Evolutionary conservation across 192 early-diverging fungal genomes (phyloP), one percentile per base, ranked within the genome.

Genomic region (Backusella morwellensis): DNA sequence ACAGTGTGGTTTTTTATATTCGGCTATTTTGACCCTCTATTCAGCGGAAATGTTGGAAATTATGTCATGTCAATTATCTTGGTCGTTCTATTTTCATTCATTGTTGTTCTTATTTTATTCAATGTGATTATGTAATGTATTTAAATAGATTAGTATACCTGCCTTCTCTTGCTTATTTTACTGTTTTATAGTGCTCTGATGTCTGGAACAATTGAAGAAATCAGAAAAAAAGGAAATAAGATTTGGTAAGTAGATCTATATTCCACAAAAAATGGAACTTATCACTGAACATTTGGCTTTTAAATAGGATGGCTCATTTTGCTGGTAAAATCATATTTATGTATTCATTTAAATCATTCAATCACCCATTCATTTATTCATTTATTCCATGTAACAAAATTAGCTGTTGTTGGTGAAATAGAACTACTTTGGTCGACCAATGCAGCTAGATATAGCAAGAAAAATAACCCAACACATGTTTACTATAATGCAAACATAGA

Each of bases 41-140:
- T 44, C 2, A 40, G 41, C 40, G 40, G 63, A 12, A 23, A 59
- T 9, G 74, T 36, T 40, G 41, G 26, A 35, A 41, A 68, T 19
- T 36, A 44, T 42, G 0, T 0, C 0, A 66, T 68, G 29, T 32
- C 66, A 17, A 44, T 40, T 15, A 41, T 66, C 15, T 29, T 75
- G 9, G 8, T 11, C 0, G 15, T 75, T 11, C 4, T 50, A 26
- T 66, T 75, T 42, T 68, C 63, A 17, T 68, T 75, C 29, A 68
- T 32, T 3, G 41, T 41, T 8, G 59, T 41, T 12, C 26, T 75
- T 40, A 67, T 75, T 42, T 63, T 75, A 17, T 67, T 67, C n/a
- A 75, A 75, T 19, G 66, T 75, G 56, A 9, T 75, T 9, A 75
- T 75, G 73, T 75, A 75, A 67, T 54, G 21, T n/a, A 59, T 73